Evolutionary conservation across 495 filamentous ascomycete species (phyloP).

Genomic region (Neurospora intermedia): DNA sequence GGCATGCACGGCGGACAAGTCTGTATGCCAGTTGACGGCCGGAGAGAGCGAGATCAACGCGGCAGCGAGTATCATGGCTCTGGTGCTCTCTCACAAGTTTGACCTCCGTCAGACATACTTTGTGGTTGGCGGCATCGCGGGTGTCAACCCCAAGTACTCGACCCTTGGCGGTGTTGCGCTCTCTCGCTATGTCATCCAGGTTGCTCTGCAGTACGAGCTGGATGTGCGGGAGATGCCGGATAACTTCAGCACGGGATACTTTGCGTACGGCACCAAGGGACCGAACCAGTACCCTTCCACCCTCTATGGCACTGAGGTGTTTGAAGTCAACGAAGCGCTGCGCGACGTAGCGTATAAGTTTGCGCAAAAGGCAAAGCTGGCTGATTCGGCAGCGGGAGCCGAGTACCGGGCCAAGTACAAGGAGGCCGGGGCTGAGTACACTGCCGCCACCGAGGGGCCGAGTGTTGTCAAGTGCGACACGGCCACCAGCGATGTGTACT

Average conservation of each 20-base stretch:
- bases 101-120: slow-evolving; percentile 60
- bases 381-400: slow-evolving; percentile 40
- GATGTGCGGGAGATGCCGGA: slow-evolving; percentile 57
- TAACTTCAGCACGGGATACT: slow-evolving; percentile 57
- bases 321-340: slow-evolving; percentile 57
- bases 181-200: slow-evolving; percentile 57
- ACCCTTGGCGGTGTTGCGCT: slow-evolving; percentile 56
- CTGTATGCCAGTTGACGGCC: slow-evolving; percentile 52
- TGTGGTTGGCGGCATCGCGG: slow-evolving; percentile 61
- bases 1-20: slow-evolving; percentile 48
- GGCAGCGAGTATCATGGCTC: slow-evolving; percentile 47
- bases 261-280: slow-evolving; percentile 44
- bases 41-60: slow-evolving; percentile 62
- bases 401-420: slow-evolving; percentile 52
- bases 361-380: slow-evolving; percentile 44
- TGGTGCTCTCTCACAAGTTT: slow-evolving; percentile 51
- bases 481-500: slow-evolving; percentile 65
- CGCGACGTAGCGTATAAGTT: slow-evolving; percentile 45
- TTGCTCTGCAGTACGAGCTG: slow-evolving; percentile 65
- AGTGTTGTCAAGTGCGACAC: slow-evolving; percentile 55
- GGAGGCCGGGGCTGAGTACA: slow-evolving; percentile 30
- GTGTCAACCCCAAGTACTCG: slow-evolving; percentile 55
- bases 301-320: slow-evolving; percentile 70
- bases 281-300: slow-evolving; percentile 50
- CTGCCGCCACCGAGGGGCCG: slow-evolving; percentile 41